Base-by-base conservation (phyloP, 2,329 filamentous ascomycete genomes). In the Colletotrichum limetticola region DNA sequence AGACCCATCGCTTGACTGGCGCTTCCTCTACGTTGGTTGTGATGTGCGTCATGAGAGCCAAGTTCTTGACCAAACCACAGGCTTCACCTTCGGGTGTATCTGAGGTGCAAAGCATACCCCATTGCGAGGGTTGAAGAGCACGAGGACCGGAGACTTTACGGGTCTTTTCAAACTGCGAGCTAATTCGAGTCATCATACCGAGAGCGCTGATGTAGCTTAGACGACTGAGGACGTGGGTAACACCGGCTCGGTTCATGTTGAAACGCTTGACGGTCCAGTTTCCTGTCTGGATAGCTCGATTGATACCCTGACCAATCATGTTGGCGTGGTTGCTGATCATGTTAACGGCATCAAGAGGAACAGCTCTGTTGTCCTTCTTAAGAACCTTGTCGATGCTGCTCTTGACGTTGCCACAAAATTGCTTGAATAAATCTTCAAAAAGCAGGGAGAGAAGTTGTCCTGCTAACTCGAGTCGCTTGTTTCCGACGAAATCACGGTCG, bases 171-270 rank as follows among this genome's bases (percentile, higher is more conserved):
- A 99, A 99, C 85, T 99, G 97, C 88, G 94, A 97, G 82, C 93
- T 97, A 79, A 99, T 98, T 82, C 97, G 90, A 16, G 97, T 99
- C 97, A 99, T 99, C 97, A 99, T 99, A 75, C 97, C 97, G 32
- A 99, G 90, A 32, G 97, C 97, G 75, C 93, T 94, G 82, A 99
- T 98, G 80, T 98, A 99, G 82, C 96, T 98, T 68, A 99, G 87
- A 75, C 97, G 91, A 83, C 96, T 98, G 61, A 99, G 87, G 53
- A 99, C 95, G 82, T 99, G 97, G 0, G 97, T 98, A 26, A 99
- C 95, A 80, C 97, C 97, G 26, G 97, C 96, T 80, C 96, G 90
- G 80, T 98, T 97, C 97, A 99, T 99, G 83, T 96, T 95, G 86
- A 99, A 99, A 81, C 97, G 95, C 84, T 98, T 98, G 77, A 99